Evolutionary conservation across 441 rosid species (phyloP), one percentile per base, ranked within the genome.

Genomic region (Melastoma candidum): DNA sequence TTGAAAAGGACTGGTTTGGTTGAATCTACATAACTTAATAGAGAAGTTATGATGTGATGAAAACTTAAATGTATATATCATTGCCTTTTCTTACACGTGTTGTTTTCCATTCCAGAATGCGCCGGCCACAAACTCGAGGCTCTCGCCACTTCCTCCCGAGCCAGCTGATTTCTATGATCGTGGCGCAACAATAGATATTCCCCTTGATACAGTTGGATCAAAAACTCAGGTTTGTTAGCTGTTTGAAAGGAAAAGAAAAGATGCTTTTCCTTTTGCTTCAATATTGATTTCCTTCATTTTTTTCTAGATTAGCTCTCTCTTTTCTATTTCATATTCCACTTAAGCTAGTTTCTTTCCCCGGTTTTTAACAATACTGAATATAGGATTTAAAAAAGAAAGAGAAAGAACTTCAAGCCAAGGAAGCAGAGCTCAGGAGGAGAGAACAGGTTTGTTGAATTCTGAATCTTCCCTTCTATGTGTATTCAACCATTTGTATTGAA

Each of bases 341-440:
- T 29, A 29, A 29, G 36, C 36, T 29, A 29, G 36, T 29, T 29
- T 29, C 3, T 29, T 36, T 57, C 12, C 26, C 71, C 59, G 22
- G 47, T 58, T 56, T 13, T 44, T 29, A 39, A 60, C 5, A 55
- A 44, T 50, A 58, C 27, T 66, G 44, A 41, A 67, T 69, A 7
- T 66, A 81, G 95, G 92, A 90, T 69, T 70, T 81, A 69, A 84
- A 69, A 63, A 87, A 77, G 76, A 90, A 79, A 67, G 98, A 90
- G 77, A 87, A 64, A 68, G 96, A 85, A 63, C 95, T 90, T 26
- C 93, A 81, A 66, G 87, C 85, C 47, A 90, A 85, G 81, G 96
- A 87, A 73, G 70, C 82, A 65, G 96, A 90, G 51, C 75, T 87
- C 54, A 71, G 61, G 71, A 70, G 75, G 68, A 71, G 98, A 24